phyloP scores from a whole-genome alignment of 352 stramenopile genomes.

The Globisporangium megalacanthum region DNA sequence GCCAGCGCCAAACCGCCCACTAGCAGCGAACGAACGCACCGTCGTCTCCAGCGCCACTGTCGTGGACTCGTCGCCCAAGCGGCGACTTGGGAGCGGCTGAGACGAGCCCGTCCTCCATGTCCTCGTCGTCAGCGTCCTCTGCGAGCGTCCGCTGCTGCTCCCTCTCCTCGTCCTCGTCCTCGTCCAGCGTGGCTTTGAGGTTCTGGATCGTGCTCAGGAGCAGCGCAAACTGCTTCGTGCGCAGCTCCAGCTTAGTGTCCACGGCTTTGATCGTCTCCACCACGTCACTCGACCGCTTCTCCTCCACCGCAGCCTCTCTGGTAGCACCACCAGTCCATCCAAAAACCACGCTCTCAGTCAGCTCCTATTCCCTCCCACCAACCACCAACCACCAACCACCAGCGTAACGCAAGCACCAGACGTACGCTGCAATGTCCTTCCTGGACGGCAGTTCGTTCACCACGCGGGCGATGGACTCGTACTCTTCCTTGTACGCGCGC shows the following conservation, averaged over 20 bases:
- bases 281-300: slow-evolving; percentile 53
- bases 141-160: slow-evolving; percentile 29
- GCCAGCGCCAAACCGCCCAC: too few species aligned
- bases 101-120: slow-evolving; percentile 47
- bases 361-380: neutral
- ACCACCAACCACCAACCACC: neutral
- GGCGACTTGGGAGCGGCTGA: slow-evolving; percentile 5
- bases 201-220: slow-evolving; percentile 84
- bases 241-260: slow-evolving; percentile 57
- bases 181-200: slow-evolving; percentile 69
- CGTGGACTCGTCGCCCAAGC: slow-evolving; percentile 6
- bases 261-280: slow-evolving; percentile 46
- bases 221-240: slow-evolving; percentile 76
- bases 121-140: slow-evolving; percentile 46
- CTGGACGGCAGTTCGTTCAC: slow-evolving; percentile 79
- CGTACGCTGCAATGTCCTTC: slow-evolving; percentile 47
- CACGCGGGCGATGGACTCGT: slow-evolving; percentile 77
- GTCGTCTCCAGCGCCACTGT: slow-evolving; percentile 12
- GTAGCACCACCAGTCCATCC: too few species aligned
- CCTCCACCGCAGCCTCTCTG: slow-evolving; percentile 52
- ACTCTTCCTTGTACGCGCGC: slow-evolving; percentile 85
- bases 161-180: slow-evolving; percentile 63
- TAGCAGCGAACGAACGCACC: neutral
- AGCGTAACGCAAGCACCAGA: neutral
- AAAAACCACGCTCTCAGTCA: too few species aligned